phyloP scores from a whole-genome alignment of 139 green algal species.

The Tetraselmis chui region DNA sequence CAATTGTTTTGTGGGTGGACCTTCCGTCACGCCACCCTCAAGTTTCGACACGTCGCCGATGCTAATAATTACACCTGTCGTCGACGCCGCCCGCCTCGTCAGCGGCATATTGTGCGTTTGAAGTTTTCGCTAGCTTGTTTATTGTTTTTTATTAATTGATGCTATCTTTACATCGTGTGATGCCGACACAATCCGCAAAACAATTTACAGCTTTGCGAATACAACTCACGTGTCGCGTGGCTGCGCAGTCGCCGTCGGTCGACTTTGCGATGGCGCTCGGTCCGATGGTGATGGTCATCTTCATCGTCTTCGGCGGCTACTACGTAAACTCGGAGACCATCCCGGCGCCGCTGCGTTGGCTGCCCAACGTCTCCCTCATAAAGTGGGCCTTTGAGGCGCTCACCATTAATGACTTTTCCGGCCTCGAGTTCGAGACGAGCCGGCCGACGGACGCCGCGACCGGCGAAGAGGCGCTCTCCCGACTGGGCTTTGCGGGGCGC shows the following conservation, averaged over 20 bases:
- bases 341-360: conserved; percentile 23
- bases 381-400: conserved; percentile 67
- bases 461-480: conserved; percentile 54
- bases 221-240: no score
- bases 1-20: no score
- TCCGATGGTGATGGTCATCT: conserved; percentile 85
- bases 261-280: conserved; percentile 87
- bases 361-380: conserved; percentile 68
- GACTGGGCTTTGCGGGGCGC: conserved; percentile 48
- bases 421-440: conserved; percentile 52
- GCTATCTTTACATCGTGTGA: no score
- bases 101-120: no score
- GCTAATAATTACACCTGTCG: no score
- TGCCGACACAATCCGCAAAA: no score
- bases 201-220: no score
- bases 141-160: no score
- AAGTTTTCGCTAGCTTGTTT: no score
- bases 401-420: conserved; percentile 82
- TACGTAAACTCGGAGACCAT: conserved; percentile 69
- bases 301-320: conserved; percentile 89
- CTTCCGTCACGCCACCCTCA: no score
- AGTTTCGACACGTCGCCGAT: no score
- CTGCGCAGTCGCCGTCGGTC: conserved; percentile 51
- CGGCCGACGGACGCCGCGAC: conserved; percentile 13
- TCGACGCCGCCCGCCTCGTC: no score